phyloP scores from a whole-genome alignment of 2,329 filamentous ascomycete species.

The Domatiomyces catenatus region DNA sequence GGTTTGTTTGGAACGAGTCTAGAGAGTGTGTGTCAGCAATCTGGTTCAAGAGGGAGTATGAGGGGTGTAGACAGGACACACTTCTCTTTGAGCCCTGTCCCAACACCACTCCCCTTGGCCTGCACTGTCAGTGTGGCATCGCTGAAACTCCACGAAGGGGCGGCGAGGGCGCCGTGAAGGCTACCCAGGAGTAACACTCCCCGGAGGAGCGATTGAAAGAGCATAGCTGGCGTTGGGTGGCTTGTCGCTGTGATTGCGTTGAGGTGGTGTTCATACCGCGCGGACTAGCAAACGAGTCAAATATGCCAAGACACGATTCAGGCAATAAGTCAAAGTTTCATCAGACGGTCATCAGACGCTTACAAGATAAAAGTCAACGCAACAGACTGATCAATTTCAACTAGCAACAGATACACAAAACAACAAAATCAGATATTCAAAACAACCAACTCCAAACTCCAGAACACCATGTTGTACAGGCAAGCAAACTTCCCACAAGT shows the following conservation, averaged over 20 bases:
- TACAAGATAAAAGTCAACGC: no score
- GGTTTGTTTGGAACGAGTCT: constrained; percentile 47
- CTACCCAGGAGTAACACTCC: constrained; percentile 6
- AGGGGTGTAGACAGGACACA: constrained; percentile 18
- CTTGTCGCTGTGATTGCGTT: not conserved
- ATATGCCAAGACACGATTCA: not conserved
- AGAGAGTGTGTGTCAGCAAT: constrained; percentile 3
- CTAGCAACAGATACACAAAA: no score
- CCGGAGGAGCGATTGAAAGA: constrained; percentile 8
- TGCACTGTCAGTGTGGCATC: constrained; percentile 48
- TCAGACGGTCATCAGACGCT: not conserved
- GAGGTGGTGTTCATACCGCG: not conserved
- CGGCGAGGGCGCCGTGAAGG: constrained; percentile 24
- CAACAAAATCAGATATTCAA: no score
- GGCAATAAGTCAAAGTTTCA: no score
- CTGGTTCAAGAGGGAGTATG: not conserved
- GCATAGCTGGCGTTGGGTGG: constrained; percentile 2
- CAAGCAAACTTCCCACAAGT: no score
- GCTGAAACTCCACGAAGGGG: constrained; percentile 45
- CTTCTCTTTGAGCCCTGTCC: constrained; percentile 40
- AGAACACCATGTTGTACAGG: no score
- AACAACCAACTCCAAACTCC: no score
- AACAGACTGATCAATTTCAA: no score
- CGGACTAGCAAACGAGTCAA: not conserved
- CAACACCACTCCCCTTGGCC: constrained; percentile 44